Percentiles rank a stretch among this genome's conserved stretches.
phyloP scores from a whole-genome alignment of 2,329 filamentous ascomycete genomes.

The Sporothrix schenckii region DNA sequence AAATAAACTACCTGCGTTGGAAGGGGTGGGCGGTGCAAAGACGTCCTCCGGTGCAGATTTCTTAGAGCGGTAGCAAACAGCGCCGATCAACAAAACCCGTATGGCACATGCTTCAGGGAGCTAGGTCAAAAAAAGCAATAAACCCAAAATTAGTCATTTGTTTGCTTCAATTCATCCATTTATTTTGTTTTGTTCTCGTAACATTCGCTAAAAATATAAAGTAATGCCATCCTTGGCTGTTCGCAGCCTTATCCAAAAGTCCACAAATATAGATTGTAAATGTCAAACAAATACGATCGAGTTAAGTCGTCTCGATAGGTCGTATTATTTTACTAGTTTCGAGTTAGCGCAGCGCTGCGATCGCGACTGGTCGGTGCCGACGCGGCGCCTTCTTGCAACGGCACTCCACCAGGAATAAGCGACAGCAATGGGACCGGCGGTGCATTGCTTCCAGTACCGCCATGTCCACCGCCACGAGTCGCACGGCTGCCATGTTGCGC shows the following conservation, averaged over 20 bases:
- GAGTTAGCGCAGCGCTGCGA: not conserved
- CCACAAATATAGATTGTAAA: not conserved
- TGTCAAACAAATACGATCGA: not conserved
- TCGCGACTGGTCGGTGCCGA: conserved; percentile 8
- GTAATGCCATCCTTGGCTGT: not conserved
- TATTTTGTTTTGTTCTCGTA: conserved; percentile 1
- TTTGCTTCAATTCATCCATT: not conserved
- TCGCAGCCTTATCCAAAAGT: not conserved
- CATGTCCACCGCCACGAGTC: not conserved
- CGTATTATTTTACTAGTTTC: conserved; percentile 1
- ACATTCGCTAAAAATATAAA: conserved; percentile 7
- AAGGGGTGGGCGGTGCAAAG: not conserved
- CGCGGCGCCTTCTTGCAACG: conserved; percentile 21
- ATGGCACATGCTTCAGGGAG: not conserved
- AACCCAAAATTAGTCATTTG: not conserved
- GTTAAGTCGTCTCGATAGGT: not conserved
- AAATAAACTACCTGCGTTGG: conserved; percentile 62
- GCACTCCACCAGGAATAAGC: conserved; percentile 26
- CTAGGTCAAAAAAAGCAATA: conserved; percentile 7
- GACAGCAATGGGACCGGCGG: conserved; percentile 33
- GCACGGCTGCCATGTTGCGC: conserved; percentile 25
- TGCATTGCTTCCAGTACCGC: not conserved
- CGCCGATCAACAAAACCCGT: too few relatives aligned
- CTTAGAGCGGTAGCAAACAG: not conserved
- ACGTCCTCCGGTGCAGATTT: too few relatives aligned